Conservation (phyloP, 1,284 basidiomycete species). For the Athelia sp. region DNA sequence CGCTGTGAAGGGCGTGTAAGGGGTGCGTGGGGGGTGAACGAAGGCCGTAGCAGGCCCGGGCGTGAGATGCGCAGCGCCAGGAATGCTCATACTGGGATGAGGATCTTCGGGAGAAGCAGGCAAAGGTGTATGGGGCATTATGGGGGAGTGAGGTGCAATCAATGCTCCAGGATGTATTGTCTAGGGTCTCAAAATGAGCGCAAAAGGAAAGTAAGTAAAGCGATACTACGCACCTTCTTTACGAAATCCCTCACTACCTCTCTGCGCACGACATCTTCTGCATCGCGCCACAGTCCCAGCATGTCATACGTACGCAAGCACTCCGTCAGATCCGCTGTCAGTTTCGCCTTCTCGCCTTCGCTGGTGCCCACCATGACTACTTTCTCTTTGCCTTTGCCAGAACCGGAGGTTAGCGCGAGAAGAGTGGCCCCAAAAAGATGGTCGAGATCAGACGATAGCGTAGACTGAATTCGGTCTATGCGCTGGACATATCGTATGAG, state of each 20-base stretch:
- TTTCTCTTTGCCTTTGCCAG: slow-evolving; percentile 34
- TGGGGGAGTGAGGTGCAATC: slow-evolving; percentile 62
- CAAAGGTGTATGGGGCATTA: slow-evolving; percentile 70
- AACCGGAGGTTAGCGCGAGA: slow-evolving; percentile 31
- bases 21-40: slow-evolving; percentile 48
- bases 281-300: slow-evolving; percentile 77
- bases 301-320: slow-evolving; percentile 82
- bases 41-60: slow-evolving; percentile 11
- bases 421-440: slow-evolving; percentile 66
- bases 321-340: slow-evolving; percentile 62
- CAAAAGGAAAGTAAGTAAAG: neutral
- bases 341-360: slow-evolving; percentile 63
- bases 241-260: slow-evolving; percentile 73
- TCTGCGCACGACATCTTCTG: slow-evolving; percentile 76
- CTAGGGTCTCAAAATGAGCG: slow-evolving; percentile 29
- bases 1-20: slow-evolving; percentile 59
- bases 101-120: slow-evolving; percentile 21
- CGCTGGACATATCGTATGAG: slow-evolving; percentile 42
- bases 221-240: slow-evolving; percentile 50
- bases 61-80: neutral
- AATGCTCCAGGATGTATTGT: slow-evolving; percentile 70
- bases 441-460: slow-evolving; percentile 80
- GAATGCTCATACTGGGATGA: slow-evolving; percentile 10
- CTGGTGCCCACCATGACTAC: slow-evolving; percentile 24
- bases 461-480: slow-evolving; percentile 74